Evolutionary conservation across 192 early-diverging fungal species (phyloP).

Genomic region (Coemansia sp.): DNA sequence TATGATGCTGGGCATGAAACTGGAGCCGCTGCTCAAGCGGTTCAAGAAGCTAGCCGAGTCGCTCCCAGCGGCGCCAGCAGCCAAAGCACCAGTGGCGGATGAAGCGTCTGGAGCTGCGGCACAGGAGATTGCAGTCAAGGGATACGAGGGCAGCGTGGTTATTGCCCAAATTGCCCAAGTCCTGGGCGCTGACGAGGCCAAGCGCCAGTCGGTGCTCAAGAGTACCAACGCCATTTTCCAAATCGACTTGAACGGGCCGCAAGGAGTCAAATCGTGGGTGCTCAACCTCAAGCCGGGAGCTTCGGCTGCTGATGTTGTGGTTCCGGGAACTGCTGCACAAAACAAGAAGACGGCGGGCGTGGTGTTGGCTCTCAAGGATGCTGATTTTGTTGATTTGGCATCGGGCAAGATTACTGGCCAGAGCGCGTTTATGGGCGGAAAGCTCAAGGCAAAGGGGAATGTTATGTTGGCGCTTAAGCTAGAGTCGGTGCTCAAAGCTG

Average conservation of each 20-base stretch:
- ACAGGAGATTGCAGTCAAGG: constrained; percentile 57
- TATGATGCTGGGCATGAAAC: constrained; percentile 74
- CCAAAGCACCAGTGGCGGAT: background rate
- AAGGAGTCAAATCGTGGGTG: constrained; percentile 74
- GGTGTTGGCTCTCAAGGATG: constrained; percentile 68
- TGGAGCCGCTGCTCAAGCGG: constrained; percentile 64
- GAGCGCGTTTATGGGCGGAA: constrained; percentile 89
- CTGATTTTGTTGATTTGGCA: constrained; percentile 79
- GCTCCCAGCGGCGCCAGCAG: constrained; percentile 19
- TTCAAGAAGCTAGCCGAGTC: constrained; percentile 56
- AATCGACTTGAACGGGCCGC: constrained; percentile 76
- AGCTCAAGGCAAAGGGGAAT: constrained; percentile 82
- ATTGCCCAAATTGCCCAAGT: constrained; percentile 67
- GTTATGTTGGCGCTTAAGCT: constrained; percentile 75
- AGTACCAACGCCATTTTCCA: constrained; percentile 86
- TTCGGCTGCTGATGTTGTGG: constrained; percentile 59
- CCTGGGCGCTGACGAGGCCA: constrained; percentile 60
- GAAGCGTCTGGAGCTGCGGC: constrained; percentile 13
- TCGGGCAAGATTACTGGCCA: constrained; percentile 87
- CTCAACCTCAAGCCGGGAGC: constrained; percentile 82
- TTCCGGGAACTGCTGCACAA: constrained; percentile 54
- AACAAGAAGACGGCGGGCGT: constrained; percentile 72
- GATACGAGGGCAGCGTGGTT: constrained; percentile 76
- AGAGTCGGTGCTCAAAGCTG: constrained; percentile 64
- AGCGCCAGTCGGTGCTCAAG: constrained; percentile 63